Base-by-base conservation (phyloP, 257 asterid genomes). In the Rubia yunnanensis region DNA sequence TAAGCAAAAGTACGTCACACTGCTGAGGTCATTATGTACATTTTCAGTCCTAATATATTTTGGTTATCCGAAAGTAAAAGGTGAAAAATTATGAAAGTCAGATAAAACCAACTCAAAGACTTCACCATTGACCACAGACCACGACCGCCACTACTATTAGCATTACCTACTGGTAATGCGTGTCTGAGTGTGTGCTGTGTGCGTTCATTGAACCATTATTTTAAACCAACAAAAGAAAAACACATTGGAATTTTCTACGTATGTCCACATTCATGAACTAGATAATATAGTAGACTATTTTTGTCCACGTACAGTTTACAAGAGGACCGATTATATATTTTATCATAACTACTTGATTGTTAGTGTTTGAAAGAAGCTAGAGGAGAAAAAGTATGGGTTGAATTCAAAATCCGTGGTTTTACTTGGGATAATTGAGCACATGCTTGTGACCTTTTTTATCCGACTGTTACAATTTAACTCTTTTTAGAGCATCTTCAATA, bases 261-360 rank as follows among this genome's bases (percentile, higher is more conserved):
- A 38, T 59, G 74, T 72, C 77, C 74, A 72, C 70, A 72, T 76
- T 57, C 80, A 72, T 67, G 74, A 67, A 67, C 67, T 13, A 62
- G 71, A 64, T 72, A 15, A 8, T 1, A 35, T 0, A 23, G 0
- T 7, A 5, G 4, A 17, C 5, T 24, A 18, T 7, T 10, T 23
- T 31, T 74, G 76, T 75, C 70, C 23, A 54, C 15, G 26, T 71
- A 46, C 76, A 66, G 10, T 32, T 26, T n/a, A 44, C 23, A 28
- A 28, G 41, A 30, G 4, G n/a, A 48, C 13, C 41, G 13, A 17
- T 39, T 39, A 39, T 39, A 5, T 13, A 2, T 41, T 41, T 7
- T 38, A n/a, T n/a, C n/a, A n/a, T n/a, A n/a, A 39, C 2, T 39
- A 41, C 5, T 41, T 38, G 48, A 39, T 39, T 1, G 14, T 38